These are phyloP conservation scores for Microdochium trichocladiopsis DNA, from an alignment of 2,329 filamentous ascomycete genomes.

Conservation along the genomic window DNA sequence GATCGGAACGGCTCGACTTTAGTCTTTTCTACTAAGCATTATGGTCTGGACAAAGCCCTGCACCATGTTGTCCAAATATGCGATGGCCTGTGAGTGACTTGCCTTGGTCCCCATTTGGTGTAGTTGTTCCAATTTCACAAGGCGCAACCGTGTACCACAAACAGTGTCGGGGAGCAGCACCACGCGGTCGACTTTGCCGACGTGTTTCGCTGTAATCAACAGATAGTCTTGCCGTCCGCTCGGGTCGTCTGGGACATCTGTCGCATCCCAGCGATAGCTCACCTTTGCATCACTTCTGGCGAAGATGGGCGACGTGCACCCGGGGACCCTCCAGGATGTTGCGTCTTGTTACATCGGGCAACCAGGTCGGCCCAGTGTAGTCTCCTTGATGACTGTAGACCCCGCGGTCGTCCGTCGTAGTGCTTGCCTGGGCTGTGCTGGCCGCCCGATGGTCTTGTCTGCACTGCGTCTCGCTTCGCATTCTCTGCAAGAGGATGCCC, in stretches of 20 bases:
- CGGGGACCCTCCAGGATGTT: background rate
- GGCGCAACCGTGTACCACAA: too few species aligned
- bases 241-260: background rate
- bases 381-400: background rate
- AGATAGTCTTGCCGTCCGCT: background rate
- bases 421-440: background rate
- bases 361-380: background rate
- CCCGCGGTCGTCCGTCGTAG: background rate
- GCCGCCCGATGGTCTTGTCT: background rate
- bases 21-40: too few species aligned
- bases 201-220: background rate
- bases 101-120: too few species aligned
- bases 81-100: too few species aligned
- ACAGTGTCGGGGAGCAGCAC: background rate
- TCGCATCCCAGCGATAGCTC: background rate
- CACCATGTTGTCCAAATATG: too few species aligned
- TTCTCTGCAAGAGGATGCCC: background rate
- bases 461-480: background rate
- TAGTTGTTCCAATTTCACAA: too few species aligned
- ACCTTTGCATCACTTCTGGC: background rate
- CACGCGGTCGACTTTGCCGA: background rate
- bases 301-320: background rate
- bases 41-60: too few species aligned
- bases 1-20: too few species aligned
- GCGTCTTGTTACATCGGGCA: background rate